Base-by-base conservation (phyloP, 202 grass and related monocot species). In the Schoenoplectus triqueter region DNA sequence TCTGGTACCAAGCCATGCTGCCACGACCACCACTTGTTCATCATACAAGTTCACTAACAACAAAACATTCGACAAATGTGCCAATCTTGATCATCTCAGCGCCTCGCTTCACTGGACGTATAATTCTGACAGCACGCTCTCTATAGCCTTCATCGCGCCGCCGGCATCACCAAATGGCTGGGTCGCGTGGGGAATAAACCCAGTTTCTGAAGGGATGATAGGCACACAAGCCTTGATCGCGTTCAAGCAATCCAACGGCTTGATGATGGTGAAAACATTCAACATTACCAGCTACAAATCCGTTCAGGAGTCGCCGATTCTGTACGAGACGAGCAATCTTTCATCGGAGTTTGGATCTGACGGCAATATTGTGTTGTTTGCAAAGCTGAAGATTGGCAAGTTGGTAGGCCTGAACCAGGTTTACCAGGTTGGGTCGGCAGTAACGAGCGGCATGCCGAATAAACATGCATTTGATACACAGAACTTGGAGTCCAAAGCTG, bases 101-200 rank as follows among this genome's bases (percentile, higher is more conserved):
- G 85, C 92, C 7, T 77, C 87, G 42, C 85, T 98, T 61, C 90
- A 98, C 78, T 98, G 92, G 91, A 90, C 92, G 8, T 88, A 92
- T 85, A 9, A 57, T 0, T 39, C 42, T 31, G 6, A 80, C 3
- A 79, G 79, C 49, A 69, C 88, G 1, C 88, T 98, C 48, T 92
- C 95, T 15, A 10, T 98, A 64, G 95, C 88, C 20, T 98, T 92
- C 85, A 80, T 85, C 11, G 95, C 92, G 5, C 85, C 67, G 40
- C 92, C 88, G 3, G 61, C 67, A 0, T n/a, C 47, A 11, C 6
- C 47, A 2, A 69, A 9, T 13, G 95, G 88, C 19, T 98, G 95
- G 95, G 89, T 93, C 48, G 10, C 92, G 22, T 98, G 95, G 95
- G 92, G 82, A 20, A 66, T 98, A 44, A 98, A 98, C 88, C 91